phyloP scores from a whole-genome alignment of 768 basidiomycete genomes.

The Macrocybe gigantea region DNA sequence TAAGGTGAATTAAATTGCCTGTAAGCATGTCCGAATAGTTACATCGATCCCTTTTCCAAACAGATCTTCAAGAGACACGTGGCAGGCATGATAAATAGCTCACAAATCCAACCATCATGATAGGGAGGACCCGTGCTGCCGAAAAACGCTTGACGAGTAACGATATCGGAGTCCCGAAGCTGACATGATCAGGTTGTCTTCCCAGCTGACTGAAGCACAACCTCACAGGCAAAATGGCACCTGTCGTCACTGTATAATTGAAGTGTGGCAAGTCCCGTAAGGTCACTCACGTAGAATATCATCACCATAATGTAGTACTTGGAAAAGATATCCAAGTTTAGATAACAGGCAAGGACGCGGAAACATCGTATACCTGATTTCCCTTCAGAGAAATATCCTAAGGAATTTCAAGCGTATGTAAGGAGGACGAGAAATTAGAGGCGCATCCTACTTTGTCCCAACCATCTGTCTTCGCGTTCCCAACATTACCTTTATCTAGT shows the following conservation, averaged over 20 bases:
- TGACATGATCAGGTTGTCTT: slow-evolving; percentile 7
- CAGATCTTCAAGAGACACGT: neutral
- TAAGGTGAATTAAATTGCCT: neutral
- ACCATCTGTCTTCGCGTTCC: slow-evolving; percentile 46
- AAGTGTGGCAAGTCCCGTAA: neutral
- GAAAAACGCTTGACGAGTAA: slow-evolving; percentile 43
- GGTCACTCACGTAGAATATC: slow-evolving; percentile 34
- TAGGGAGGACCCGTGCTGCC: slow-evolving; percentile 38
- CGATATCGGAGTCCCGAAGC: slow-evolving; percentile 44
- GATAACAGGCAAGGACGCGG: neutral
- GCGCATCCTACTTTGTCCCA: slow-evolving; percentile 35
- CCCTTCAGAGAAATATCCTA: slow-evolving; percentile 38
- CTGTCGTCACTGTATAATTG: slow-evolving; percentile 14
- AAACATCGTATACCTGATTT: slow-evolving; percentile 28
- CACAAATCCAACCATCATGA: slow-evolving; percentile 48
- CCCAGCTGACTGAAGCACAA: neutral
- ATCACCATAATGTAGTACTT: slow-evolving; percentile 45
- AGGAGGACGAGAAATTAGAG: neutral
- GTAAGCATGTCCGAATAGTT: slow-evolving; percentile 5
- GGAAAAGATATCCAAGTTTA: no score
- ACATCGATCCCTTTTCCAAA: slow-evolving; percentile 34
- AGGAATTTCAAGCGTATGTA: slow-evolving; percentile 4
- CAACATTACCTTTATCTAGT: slow-evolving; percentile 43
- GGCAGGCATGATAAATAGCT: slow-evolving; percentile 9
- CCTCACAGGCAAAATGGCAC: slow-evolving; percentile 41